A percentile compares a stretch with the other conserved stretches of the same genome.
Evolutionary conservation across 106 monocot genomes (phyloP).

Genomic region (Iris macrosiphon): DNA sequence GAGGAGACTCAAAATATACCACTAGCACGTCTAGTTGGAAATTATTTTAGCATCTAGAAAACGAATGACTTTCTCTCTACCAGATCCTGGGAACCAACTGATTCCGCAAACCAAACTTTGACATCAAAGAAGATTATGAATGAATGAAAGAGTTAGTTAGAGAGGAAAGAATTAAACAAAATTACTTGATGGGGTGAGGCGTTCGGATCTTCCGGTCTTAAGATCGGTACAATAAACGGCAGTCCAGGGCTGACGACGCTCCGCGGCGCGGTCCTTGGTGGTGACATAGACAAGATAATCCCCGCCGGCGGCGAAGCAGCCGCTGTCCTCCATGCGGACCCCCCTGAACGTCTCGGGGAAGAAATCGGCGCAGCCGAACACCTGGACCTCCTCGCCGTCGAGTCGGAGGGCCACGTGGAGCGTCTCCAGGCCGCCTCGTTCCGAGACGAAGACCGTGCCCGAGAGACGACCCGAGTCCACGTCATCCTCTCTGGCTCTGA

Average conservation of each 20-base stretch:
- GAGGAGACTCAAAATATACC: no score
- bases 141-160: no score
- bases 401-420: background rate
- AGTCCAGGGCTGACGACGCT: conserved; percentile 3
- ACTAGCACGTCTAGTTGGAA: no score
- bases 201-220: background rate
- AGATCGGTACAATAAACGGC: conserved; percentile 1
- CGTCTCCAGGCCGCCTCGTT: background rate
- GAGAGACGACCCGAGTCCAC: conserved; percentile 1
- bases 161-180: background rate
- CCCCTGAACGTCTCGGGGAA: background rate
- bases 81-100: no score
- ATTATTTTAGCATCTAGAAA: no score
- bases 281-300: conserved; percentile 1
- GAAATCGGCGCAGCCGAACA: background rate
- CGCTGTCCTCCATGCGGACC: conserved; percentile 1
- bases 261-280: background rate
- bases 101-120: no score
- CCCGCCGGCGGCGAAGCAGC: conserved; percentile 1
- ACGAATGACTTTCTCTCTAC: no score
- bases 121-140: no score
- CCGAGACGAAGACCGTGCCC: background rate
- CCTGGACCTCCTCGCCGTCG: background rate
- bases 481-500: background rate
- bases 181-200: background rate